Evolutionary conservation across 495 filamentous ascomycete genomes (phyloP).

Genomic region (Talaromyces liani): DNA sequence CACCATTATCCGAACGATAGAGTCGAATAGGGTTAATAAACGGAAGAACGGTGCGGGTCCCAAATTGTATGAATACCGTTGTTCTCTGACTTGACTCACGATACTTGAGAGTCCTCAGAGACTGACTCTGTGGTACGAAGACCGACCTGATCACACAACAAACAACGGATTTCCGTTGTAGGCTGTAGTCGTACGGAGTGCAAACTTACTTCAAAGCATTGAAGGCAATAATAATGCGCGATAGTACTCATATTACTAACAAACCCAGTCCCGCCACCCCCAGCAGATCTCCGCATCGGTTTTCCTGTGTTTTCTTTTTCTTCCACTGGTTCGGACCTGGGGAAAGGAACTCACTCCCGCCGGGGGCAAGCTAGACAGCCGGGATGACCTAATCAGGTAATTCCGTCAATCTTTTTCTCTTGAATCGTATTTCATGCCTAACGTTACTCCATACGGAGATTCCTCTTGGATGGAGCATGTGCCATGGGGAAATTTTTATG

Average conservation of each 20-base stretch:
- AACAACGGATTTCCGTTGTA: background rate
- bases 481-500: background rate
- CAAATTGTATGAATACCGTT: background rate
- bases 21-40: background rate
- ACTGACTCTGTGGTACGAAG: background rate
- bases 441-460: background rate
- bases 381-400: background rate
- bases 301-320: background rate
- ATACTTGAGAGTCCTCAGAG: background rate
- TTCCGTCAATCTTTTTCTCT: background rate
- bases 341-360: background rate
- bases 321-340: background rate
- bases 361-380: background rate
- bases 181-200: background rate
- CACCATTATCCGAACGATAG: background rate
- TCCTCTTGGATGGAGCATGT: background rate
- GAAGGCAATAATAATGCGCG: background rate
- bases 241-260: background rate
- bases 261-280: background rate
- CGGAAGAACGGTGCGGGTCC: background rate
- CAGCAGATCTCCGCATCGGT: background rate
- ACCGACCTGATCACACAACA: background rate
- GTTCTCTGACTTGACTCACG: background rate
- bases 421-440: background rate
- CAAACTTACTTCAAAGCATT: background rate